Evolutionary conservation across 2,329 filamentous ascomycete species (phyloP).

Genomic region (Cladorrhinum sp.): DNA sequence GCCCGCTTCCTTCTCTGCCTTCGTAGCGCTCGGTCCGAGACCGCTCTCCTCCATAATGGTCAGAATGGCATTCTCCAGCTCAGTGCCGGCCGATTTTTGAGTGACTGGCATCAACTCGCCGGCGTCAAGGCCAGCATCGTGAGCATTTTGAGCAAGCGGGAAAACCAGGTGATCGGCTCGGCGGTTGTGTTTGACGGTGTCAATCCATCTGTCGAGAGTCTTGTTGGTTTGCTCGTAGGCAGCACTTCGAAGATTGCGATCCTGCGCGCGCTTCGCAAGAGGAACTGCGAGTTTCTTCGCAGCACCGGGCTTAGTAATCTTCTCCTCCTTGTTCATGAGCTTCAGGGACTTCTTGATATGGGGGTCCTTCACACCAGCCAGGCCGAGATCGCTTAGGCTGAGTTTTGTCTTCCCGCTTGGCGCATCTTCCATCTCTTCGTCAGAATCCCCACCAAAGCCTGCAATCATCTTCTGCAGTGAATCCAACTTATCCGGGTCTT

Average conservation of each 20-base stretch:
- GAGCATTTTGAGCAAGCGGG: conserved; percentile 72
- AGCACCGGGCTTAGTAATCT: conserved; percentile 53
- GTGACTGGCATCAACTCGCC: conserved; percentile 64
- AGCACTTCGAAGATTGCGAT: conserved; percentile 73
- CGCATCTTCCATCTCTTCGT: conserved; percentile 42
- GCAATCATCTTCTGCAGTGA: conserved; percentile 68
- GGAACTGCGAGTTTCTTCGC: conserved; percentile 76
- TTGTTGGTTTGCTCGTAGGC: conserved; percentile 92
- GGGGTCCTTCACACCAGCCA: conserved; percentile 69
- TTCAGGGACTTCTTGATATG: conserved; percentile 77
- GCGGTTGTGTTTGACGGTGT: conserved; percentile 92
- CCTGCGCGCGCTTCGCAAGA: conserved; percentile 80
- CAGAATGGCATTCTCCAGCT: conserved; percentile 82
- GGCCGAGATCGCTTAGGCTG: conserved; percentile 68
- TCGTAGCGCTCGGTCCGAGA: conserved; percentile 47
- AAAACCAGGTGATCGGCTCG: conserved; percentile 88
- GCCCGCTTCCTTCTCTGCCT: conserved; percentile 54
- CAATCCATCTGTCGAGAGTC: conserved; percentile 84
- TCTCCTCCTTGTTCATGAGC: conserved; percentile 63
- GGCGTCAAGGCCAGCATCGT: conserved; percentile 55
- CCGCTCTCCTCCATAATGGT: conserved; percentile 89
- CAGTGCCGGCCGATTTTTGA: conserved; percentile 65
- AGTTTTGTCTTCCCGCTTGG: conserved; percentile 61
- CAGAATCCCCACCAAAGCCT: conserved; percentile 61
- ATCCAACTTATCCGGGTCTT: conserved; percentile 56